Conservation (phyloP, 306 rosid species). For the Castanea mollissima region DNA sequence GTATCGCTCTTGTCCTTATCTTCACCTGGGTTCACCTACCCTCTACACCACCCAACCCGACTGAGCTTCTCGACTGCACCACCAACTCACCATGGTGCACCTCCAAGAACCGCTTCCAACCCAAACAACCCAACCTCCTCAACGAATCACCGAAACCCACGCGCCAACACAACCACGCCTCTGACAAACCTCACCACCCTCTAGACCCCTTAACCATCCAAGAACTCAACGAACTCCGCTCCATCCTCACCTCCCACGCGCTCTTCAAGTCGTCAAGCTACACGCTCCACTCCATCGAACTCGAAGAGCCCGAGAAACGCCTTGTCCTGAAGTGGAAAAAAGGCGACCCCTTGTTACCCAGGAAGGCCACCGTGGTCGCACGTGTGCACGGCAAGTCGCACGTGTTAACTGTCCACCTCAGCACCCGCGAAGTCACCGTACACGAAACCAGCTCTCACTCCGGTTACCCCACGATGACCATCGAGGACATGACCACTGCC, state of each 20-base stretch:
- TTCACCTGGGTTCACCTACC: constrained; percentile 58
- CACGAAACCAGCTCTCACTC: constrained; percentile 21
- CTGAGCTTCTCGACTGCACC: constrained; percentile 45
- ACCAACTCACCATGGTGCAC: constrained; percentile 56
- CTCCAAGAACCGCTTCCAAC: constrained; percentile 47
- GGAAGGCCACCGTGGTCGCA: constrained; percentile 61
- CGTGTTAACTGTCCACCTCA: constrained; percentile 53
- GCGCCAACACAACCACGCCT: constrained; percentile 29
- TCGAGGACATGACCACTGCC: constrained; percentile 59
- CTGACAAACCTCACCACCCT: constrained; percentile 72
- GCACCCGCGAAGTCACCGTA: constrained; percentile 23
- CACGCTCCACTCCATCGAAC: constrained; percentile 53
- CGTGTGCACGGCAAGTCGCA: constrained; percentile 31
- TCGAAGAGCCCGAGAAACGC: constrained; percentile 66
- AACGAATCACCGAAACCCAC: constrained; percentile 21
- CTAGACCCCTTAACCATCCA: constrained; percentile 72
- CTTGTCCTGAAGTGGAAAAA: constrained; percentile 52
- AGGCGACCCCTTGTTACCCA: constrained; percentile 46
- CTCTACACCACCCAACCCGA: constrained; percentile 10
- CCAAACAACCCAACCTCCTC: constrained; percentile 14
- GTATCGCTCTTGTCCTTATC: constrained; percentile 29
- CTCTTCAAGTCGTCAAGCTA: constrained; percentile 37
- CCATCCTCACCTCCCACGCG: constrained; percentile 50
- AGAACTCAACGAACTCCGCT: constrained; percentile 50
- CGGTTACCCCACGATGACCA: constrained; percentile 66